Conservation (phyloP, 2,329 filamentous ascomycete species). For the Pseudocercospora fijiensis region DNA sequence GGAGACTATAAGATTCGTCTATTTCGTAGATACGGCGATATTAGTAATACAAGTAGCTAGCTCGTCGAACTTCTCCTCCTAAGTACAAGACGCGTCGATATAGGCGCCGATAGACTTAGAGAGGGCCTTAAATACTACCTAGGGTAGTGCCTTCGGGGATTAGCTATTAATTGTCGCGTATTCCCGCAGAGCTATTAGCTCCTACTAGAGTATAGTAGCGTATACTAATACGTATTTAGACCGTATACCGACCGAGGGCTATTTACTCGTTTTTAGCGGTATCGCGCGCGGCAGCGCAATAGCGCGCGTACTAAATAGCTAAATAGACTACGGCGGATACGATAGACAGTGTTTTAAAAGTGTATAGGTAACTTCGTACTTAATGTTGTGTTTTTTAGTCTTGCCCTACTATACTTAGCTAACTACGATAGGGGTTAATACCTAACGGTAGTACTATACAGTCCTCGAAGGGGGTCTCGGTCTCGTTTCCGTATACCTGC, state of each 20-base stretch:
- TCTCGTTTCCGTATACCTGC: slow-evolving; percentile 8
- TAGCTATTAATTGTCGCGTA: neutral
- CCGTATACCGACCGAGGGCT: neutral
- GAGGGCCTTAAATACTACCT: neutral
- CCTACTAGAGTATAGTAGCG: neutral
- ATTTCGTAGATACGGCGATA: neutral
- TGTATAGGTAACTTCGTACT: neutral
- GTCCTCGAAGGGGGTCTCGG: slow-evolving; percentile 11
- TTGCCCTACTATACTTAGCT: neutral
- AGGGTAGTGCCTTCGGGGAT: neutral
- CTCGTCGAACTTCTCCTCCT: neutral
- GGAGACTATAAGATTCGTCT: neutral
- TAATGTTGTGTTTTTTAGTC: neutral
- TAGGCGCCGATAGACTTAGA: neutral
- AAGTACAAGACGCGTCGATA: neutral
- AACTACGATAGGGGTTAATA: slow-evolving; percentile 3
- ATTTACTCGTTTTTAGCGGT: neutral
- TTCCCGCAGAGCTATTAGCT: neutral
- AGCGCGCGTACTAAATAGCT: neutral
- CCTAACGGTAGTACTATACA: slow-evolving; percentile 3
- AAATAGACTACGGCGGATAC: neutral
- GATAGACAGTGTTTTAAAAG: neutral
- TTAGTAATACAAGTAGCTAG: neutral
- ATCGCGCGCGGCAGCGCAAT: neutral
- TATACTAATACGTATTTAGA: neutral